Evolutionary conservation across 306 rosid genomes (phyloP), one percentile per base, ranked within the genome.

Genomic region (Sindora glabra): DNA sequence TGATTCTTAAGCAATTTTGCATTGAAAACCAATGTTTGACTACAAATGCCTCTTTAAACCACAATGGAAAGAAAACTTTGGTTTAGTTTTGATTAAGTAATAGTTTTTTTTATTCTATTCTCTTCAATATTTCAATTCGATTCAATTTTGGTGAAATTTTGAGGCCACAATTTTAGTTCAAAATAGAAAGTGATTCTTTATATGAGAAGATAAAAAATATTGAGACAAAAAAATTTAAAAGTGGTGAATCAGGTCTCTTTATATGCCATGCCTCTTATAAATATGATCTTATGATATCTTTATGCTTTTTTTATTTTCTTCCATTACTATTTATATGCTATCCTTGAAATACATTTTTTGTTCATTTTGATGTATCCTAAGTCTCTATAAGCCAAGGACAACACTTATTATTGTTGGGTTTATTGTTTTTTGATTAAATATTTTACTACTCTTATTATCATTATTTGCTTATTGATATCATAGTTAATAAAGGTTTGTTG

Each of bases 211-310:
- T 19, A 88, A 78, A 69, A 3, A 71, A 54, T 64, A 74, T 79
- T 0, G 94, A 80, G 53, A 85, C 10, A 33, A 71, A 82, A 17
- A 84, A 67, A 44, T 71, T 82, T 19, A 87, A 57, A 26, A 83
- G 56, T 5, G 89, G 94, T 17, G 87, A 90, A 71, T 79, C 78
- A 0, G 89, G 85, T 63, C 74, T 71, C 65, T 62, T 82, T 78
- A 90, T 77, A 13, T 74, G 85, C 97, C 97, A 90, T 11, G 95
- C 94, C 26, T 90, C 97, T 0, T 90, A 87, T 49, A 90, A 71
- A 71, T 90, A 90, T 10, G 97, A 94, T 75, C 94, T 80, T 48
- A n/a, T 24, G 26, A 65, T 18, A 2, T 41, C 65, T 67, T 69
- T 69, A 68, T 76, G 47, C 46, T 69, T 70, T 21, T 68, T 80